A percentile compares a stretch with the other conserved stretches of the same genome.
Evolutionary conservation across 1,139 yeast genomes (phyloP).

Genomic region (Taiozyma sp.): DNA sequence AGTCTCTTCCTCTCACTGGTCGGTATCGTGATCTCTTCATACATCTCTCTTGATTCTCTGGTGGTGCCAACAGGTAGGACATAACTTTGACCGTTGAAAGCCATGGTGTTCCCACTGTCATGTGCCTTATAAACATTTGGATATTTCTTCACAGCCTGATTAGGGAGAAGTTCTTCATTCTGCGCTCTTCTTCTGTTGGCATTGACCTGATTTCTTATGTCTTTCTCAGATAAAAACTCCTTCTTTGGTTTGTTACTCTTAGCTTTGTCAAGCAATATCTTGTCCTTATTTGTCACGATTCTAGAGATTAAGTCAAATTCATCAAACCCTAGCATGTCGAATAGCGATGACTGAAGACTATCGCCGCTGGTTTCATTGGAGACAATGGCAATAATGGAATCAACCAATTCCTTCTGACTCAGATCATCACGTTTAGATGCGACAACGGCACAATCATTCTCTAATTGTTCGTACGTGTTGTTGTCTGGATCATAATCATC

Average conservation of each 20-base stretch:
- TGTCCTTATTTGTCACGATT: slow-evolving; percentile 49
- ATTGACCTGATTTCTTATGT: slow-evolving; percentile 51
- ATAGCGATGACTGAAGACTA: slow-evolving; percentile 38
- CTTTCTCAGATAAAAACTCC: slow-evolving; percentile 47
- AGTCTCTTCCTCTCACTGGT: slow-evolving; percentile 45
- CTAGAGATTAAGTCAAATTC: slow-evolving; percentile 74
- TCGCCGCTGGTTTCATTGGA: slow-evolving; percentile 25
- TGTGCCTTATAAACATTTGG: slow-evolving; percentile 84
- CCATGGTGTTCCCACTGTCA: slow-evolving; percentile 63
- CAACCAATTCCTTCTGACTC: slow-evolving; percentile 16
- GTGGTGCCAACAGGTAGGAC: slow-evolving; percentile 80
- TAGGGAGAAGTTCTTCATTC: slow-evolving; percentile 46
- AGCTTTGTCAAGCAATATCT: slow-evolving; percentile 24
- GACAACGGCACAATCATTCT: slow-evolving; percentile 17
- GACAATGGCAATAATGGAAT: slow-evolving; percentile 25
- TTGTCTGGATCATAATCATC: slow-evolving; percentile 9
- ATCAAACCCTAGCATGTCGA: slow-evolving; percentile 82
- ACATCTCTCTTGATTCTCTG: slow-evolving; percentile 54
- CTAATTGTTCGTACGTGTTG: slow-evolving; percentile 9
- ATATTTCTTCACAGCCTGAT: slow-evolving; percentile 47
- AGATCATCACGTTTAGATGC: slow-evolving; percentile 19
- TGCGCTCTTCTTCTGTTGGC: slow-evolving; percentile 50
- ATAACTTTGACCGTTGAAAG: slow-evolving; percentile 77
- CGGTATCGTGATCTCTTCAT: slow-evolving; percentile 86
- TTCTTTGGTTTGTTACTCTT: slow-evolving; percentile 17